Conservation (phyloP, 495 filamentous ascomycete species). For the Aspergillus affinis region DNA sequence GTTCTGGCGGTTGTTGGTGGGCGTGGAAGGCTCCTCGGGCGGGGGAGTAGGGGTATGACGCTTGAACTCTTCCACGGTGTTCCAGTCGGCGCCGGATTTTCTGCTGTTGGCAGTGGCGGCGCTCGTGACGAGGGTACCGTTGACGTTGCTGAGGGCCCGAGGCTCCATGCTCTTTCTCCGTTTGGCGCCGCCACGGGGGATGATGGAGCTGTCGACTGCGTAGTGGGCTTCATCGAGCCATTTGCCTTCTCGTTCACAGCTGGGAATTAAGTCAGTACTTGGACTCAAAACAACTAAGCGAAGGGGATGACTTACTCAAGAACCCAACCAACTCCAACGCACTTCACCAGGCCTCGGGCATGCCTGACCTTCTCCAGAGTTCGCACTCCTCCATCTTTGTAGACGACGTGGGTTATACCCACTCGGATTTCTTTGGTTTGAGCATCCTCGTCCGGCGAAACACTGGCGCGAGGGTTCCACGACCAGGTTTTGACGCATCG, state of each 20-base stretch:
- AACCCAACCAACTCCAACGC: slow-evolving; percentile 86
- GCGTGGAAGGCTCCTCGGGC: slow-evolving; percentile 18
- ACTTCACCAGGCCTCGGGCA: slow-evolving; percentile 71
- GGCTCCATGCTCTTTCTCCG: slow-evolving; percentile 94
- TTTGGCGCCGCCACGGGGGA: slow-evolving; percentile 74
- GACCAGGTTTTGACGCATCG: slow-evolving; percentile 80
- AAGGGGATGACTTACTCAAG: slow-evolving; percentile 62
- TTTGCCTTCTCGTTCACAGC: slow-evolving; percentile 75
- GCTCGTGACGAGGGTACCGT: slow-evolving; percentile 55
- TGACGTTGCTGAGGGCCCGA: slow-evolving; percentile 68
- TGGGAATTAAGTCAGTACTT: slow-evolving; percentile 37
- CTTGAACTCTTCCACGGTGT: slow-evolving; percentile 34
- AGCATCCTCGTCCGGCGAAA: slow-evolving; percentile 31
- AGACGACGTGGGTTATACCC: slow-evolving; percentile 92
- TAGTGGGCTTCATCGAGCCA: slow-evolving; percentile 74
- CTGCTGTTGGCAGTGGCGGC: slow-evolving; percentile 32
- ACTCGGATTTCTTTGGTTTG: slow-evolving; percentile 53
- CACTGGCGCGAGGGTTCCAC: slow-evolving; percentile 66
- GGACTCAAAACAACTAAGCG: slow-evolving; percentile 2
- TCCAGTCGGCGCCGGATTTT: slow-evolving; percentile 34
- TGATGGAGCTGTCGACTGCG: slow-evolving; percentile 64
- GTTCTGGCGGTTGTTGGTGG: slow-evolving; percentile 14
- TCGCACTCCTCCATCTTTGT: slow-evolving; percentile 85
- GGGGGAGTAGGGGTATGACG: slow-evolving; percentile 32
- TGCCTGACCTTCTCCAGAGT: slow-evolving; percentile 85